Percentiles rank a stretch among this genome's conserved stretches.
These are phyloP conservation scores for Sugiyamaella marilandica DNA, from an alignment of 805 yeast genomes.

Conservation along the genomic window DNA sequence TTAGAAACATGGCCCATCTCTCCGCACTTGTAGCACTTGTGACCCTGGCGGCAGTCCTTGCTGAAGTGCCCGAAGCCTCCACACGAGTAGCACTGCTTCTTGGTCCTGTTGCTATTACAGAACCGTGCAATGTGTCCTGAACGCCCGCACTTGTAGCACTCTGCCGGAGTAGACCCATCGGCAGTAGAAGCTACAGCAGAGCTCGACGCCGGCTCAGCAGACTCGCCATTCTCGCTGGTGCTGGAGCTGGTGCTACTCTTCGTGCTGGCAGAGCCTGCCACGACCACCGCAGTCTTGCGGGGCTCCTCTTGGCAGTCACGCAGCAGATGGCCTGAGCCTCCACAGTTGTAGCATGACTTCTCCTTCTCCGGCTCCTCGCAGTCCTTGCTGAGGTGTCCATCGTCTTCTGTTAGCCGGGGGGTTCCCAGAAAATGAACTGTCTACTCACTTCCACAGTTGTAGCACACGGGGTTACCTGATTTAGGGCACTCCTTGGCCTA, in stretches of 20 bases:
- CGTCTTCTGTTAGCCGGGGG: conserved; percentile 10
- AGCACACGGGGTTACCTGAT: conserved; percentile 35
- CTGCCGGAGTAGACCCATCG: conserved; percentile 45
- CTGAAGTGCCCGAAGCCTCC: conserved; percentile 88
- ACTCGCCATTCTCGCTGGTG: not conserved
- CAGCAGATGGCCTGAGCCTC: conserved; percentile 84
- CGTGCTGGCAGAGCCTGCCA: not conserved
- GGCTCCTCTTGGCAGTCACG: conserved; percentile 54
- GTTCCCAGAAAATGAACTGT: not conserved
- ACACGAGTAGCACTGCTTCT: conserved; percentile 82
- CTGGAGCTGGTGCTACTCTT: not conserved
- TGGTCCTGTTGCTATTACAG: conserved; percentile 61
- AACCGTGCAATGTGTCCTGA: conserved; percentile 86
- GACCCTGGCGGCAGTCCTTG: conserved; percentile 75
- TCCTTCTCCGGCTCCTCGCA: conserved; percentile 78
- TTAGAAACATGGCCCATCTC: conserved; percentile 85
- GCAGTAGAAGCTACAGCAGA: conserved; percentile 40
- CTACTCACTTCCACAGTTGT: conserved; percentile 34
- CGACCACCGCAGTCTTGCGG: conserved; percentile 12
- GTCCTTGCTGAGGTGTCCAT: conserved; percentile 82
- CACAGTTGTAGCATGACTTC: conserved; percentile 92
- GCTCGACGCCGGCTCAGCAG: not conserved
- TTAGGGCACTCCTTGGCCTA: conserved; percentile 36
- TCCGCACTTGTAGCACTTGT: conserved; percentile 93
- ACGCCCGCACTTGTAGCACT: conserved; percentile 91